phyloP scores from a whole-genome alignment of 1,284 basidiomycete species.

The Microbotryum intermedium region DNA sequence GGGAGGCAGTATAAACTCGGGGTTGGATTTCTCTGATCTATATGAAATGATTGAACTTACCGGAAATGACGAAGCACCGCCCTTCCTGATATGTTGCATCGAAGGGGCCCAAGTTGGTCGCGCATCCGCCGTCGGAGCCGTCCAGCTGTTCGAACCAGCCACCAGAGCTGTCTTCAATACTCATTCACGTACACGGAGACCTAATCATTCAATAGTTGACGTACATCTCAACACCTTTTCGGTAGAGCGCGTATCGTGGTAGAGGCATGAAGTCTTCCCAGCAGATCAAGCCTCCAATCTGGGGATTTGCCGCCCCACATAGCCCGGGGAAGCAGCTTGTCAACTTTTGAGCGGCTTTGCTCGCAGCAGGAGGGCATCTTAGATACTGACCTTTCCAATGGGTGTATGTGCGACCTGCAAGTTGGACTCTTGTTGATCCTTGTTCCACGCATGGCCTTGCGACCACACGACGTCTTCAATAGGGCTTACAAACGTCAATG shows the following conservation, averaged over 20 bases:
- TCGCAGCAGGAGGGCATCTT: no score
- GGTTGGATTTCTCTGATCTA: constrained; percentile 21
- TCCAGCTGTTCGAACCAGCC: constrained; percentile 54
- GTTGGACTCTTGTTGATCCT: constrained; percentile 22
- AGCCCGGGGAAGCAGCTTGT: no score
- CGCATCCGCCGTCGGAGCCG: constrained; percentile 59
- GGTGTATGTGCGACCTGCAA: constrained; percentile 43
- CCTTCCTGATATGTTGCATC: constrained; percentile 68
- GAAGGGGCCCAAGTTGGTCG: constrained; percentile 55
- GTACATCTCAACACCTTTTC: constrained; percentile 1
- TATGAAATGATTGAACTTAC: neutral
- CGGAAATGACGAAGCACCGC: constrained; percentile 61
- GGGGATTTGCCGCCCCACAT: constrained; percentile 23
- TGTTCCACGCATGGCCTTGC: constrained; percentile 40
- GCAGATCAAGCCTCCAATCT: constrained; percentile 49
- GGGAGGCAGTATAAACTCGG: constrained; percentile 58
- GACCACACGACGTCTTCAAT: constrained; percentile 63
- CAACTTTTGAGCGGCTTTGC: no score
- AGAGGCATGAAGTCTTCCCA: constrained; percentile 75
- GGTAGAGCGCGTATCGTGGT: constrained; percentile 33
- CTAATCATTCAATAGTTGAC: neutral
- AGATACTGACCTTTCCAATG: constrained; percentile 42
- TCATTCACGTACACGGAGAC: constrained; percentile 38
- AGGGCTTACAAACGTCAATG: constrained; percentile 11
- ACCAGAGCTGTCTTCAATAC: constrained; percentile 46